These are phyloP conservation scores for Phytomonas sp. DNA, from an alignment of 208 protist genomes.

Conservation along the genomic window DNA sequence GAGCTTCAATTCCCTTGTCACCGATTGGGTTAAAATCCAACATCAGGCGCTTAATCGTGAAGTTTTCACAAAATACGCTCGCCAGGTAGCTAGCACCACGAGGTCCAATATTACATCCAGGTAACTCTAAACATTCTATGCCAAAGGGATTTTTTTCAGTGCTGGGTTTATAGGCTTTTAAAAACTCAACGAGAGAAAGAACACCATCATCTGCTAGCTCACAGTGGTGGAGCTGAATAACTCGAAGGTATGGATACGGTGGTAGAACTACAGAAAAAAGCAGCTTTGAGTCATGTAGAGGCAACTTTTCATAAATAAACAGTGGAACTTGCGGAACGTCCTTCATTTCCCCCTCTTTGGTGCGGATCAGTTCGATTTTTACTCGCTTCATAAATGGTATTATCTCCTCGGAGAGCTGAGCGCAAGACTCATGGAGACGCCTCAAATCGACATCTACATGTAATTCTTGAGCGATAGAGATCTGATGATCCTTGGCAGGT, in stretches of 20 bases:
- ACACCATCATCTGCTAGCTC: conserved; percentile 68
- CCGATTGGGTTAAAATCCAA: conserved; percentile 80
- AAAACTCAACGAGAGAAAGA: conserved; percentile 68
- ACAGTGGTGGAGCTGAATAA: conserved; percentile 67
- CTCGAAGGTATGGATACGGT: conserved; percentile 65
- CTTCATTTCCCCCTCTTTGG: conserved; percentile 75
- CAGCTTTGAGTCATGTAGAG: conserved; percentile 30
- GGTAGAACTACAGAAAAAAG: conserved; percentile 52
- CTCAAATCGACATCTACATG: conserved; percentile 71
- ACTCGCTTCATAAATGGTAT: conserved; percentile 62
- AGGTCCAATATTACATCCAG: conserved; percentile 55
- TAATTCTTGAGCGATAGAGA: conserved; percentile 52
- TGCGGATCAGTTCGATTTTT: conserved; percentile 49
- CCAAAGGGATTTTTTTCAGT: conserved; percentile 74
- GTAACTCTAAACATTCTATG: conserved; percentile 73
- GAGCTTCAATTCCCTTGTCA: conserved; percentile 45
- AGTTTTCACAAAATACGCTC: conserved; percentile 54
- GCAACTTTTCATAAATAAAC: conserved; percentile 47
- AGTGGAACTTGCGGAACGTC: conserved; percentile 68
- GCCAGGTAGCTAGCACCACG: conserved; percentile 61
- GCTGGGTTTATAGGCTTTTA: conserved; percentile 57
- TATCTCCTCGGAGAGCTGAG: conserved; percentile 37
- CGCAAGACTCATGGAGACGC: conserved; percentile 48
- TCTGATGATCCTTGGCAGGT: conserved; percentile 30
- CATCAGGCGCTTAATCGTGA: conserved; percentile 49